Evolutionary conservation across 208 protist species (phyloP), one percentile per base, ranked within the genome.

Genomic region (Kentomonas sorsogonicus): DNA sequence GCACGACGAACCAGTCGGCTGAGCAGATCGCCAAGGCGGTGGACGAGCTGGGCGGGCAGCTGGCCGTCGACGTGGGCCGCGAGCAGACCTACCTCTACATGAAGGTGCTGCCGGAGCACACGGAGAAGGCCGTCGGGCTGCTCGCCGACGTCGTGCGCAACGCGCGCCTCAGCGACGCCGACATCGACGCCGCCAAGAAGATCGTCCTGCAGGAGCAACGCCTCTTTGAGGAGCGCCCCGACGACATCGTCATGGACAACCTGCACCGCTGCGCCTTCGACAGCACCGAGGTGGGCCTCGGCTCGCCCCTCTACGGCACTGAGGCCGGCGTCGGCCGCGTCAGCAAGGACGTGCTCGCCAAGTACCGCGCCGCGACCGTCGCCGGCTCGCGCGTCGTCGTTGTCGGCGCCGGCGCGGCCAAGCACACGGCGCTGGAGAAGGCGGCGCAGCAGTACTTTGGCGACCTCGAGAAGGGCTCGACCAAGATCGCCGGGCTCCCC

Each of bases 61-160:
- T 99, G 10, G 97, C 97, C 66, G 96, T 97, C 29, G 93, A 98
- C 77, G 98, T 98, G 16, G 96, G 91, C 13, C 86, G 98, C 57
- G 97, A 99, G 73, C 95, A 96, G 53, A 96, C 89, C 6, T 96
- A 93, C 26, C 97, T 98, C 62, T 98, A 97, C 71, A 86, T 97
- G 72, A 83, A 96, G 53, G 92, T 95, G 18, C 69, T 97, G 38
- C 96, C 96, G 69, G 75, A 97, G 58, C 84, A 99, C 69, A 83
- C 95, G 18, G 72, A 85, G 57, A 74, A 94, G 63, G 90, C 94
- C 0, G 81, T 99, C 5, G 95, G 97, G 47, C 80, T 98, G 18
- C 86, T 99, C 11, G 82, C 97, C 13, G 98, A 99, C 69, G 96
- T 99, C 29, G 76, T 99, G 26, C 91, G 93, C 33, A 97, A 98